Evolutionary conservation across 345 rosid genomes (phyloP), one percentile per base, ranked within the genome.

Genomic region (Salix dunnii): DNA sequence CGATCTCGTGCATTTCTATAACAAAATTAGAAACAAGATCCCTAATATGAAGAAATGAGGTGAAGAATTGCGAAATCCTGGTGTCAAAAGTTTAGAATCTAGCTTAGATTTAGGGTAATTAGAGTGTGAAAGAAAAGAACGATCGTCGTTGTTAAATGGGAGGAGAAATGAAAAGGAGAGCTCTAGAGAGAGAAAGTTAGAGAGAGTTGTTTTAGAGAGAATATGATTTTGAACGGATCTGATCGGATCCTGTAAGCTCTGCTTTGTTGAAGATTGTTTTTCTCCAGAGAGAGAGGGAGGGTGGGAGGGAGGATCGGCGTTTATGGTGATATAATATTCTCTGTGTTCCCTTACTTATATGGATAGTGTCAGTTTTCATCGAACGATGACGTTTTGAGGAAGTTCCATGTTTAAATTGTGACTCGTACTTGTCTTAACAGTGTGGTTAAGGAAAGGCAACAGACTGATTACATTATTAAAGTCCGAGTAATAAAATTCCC

Each of bases 1-100:
- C 86, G 92, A 88, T 91, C 93, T 80, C 78, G 63, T 74, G 76
- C 90, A 90, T 87, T 82, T 76, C 53, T 17, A 10, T 28, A 7
- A 20, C 18, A 8, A 69, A 70, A 33, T 70, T 17, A 7, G 21
- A 35, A 42, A n/a, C 49, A 30, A 49, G 67, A 70, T 28, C 73
- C 74, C 73, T 66, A 77, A 76, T 60, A 68, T 69, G 6, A 33
- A 79, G 82, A 78, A 48, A 80, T 64, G 62, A 67, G 42, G 40
- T 40, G 25, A 40, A 23, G 53, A 51, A 28, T 1, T 10, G 13
- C 5, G 46, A 63, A 76, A 77, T 79, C 81, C 79, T 75, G 61
- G 23, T 12, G 49, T 68, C 31, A 14, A 1, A 12, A 30, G 18
- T 66, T n/a, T 12, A 17, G 35, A 69, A 49, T 30, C 33, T 53